Evolutionary conservation across 192 early-diverging fungal species (phyloP), one percentile per base, ranked within the genome.

Genomic region (Phycomyces nitens): DNA sequence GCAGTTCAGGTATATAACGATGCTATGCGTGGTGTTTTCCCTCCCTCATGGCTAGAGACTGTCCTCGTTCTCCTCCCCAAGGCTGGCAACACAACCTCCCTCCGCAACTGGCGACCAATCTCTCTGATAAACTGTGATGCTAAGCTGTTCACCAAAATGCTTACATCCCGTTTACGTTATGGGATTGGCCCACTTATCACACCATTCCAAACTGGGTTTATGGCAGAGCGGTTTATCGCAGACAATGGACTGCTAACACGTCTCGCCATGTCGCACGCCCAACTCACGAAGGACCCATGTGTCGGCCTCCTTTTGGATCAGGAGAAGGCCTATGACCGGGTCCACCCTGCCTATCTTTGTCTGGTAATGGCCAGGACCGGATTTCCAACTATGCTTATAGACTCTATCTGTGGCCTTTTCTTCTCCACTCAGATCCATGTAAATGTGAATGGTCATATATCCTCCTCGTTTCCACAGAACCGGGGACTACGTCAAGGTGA

Each of bases 21-120:
- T 34, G 29, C 29, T 34, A 34, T 34, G 7, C 29, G 29, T 7
- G 44, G 44, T 41, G 3, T 39, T 41, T 57, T 65, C 23, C 53
- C 53, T 4, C 2, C 29, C 22, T 42, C 20, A 0, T 64, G 62
- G 62, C 62, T 40, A 10, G 21, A 56, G 14, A 70, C 61, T 2
- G 29, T 15, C 5, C 56, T 64, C 58, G 58, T 56, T 24, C 34
- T 70, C 15, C 47, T 68, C 0, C 61, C 53, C 52, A 68, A 68
- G 20, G 53, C 43, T 27, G 66, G 59, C 0, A 42, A 61, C 5
- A 44, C 47, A 1, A 23, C 52, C n/a, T 53, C 54, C 15, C 39
- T 68, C 14, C 52, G n/a, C 9, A 64, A 64, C 40, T 55, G 62
- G 62, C 62, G 52, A 7, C 62, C 62, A 20, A 38, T 64, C 7